Conservation (phyloP, 768 basidiomycete species). For the Lentinula aciculospora region DNA sequence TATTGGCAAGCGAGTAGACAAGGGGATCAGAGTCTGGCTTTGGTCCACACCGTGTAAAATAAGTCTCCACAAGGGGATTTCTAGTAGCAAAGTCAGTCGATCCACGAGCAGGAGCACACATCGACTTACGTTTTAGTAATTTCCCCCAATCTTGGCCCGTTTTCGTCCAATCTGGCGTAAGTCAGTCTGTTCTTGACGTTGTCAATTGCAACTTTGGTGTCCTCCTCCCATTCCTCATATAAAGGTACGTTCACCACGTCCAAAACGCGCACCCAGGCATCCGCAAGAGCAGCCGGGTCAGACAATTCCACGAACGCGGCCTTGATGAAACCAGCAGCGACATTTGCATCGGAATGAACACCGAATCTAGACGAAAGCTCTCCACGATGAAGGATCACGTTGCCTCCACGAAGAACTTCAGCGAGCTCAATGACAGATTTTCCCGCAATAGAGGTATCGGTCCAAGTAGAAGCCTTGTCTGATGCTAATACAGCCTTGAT, state of each 20-base stretch:
- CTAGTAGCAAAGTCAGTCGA: constrained; percentile 31
- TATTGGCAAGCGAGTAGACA: constrained; percentile 86
- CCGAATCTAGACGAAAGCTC: constrained; percentile 63
- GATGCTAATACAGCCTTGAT: constrained; percentile 51
- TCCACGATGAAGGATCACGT: constrained; percentile 54
- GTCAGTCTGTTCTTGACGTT: constrained; percentile 71
- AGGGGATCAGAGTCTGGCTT: constrained; percentile 36
- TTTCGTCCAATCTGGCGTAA: constrained; percentile 74
- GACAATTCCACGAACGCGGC: constrained; percentile 53
- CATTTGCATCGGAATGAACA: constrained; percentile 51
- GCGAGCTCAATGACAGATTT: constrained; percentile 66
- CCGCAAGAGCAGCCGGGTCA: constrained; percentile 49
- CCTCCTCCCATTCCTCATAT: constrained; percentile 84
- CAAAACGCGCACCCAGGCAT: constrained; percentile 72
- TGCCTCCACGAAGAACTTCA: constrained; percentile 46
- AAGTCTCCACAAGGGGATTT: constrained; percentile 79
- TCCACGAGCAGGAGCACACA: neutral
- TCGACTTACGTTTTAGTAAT: constrained; percentile 65
- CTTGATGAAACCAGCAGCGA: constrained; percentile 72
- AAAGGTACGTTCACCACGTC: constrained; percentile 87
- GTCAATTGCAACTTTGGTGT: constrained; percentile 67
- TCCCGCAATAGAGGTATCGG: constrained; percentile 49
- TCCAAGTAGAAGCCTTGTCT: constrained; percentile 49
- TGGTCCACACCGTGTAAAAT: constrained; percentile 80
- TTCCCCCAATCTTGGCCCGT: constrained; percentile 81